Evolutionary conservation across 176 grass and related monocot genomes (phyloP), one percentile per base, ranked within the genome.

Genomic region (Eremochloa ophiuroides): DNA sequence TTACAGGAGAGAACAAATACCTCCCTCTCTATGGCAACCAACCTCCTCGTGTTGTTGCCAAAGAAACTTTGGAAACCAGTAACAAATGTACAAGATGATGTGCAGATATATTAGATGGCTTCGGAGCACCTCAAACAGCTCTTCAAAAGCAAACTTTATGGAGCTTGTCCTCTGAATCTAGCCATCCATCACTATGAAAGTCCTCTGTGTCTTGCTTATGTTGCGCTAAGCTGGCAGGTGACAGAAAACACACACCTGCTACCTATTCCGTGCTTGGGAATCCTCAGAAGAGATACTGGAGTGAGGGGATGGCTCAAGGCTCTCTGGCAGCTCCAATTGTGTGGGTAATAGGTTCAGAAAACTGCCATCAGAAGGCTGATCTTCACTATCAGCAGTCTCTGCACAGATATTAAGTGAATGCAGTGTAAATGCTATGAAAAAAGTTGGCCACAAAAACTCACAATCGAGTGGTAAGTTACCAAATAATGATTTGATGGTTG

Each of bases 401-500:
- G 75, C 22, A 44, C 62, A 85, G 53, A 77, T 78, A 34, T 80
- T 76, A 58, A 40, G 26, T 5, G 2, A 25, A 87, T 43, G 29
- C 25, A 72, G 66, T 61, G 26, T 79, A 69, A 77, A 70, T 76
- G 70, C 66, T 68, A 41, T 26, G 60, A 69, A 40, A n/a, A 78
- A 47, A 73, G 42, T 8, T 69, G 5, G 12, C 2, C 43, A 30
- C 37, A 60, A 61, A 22, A 78, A 74, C 59, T 63, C 17, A 74
- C 0, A 27, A 20, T 2, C 44, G n/a, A 26, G 29, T 26, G 53
- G 44, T 8, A 18, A 46, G 29, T 88, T 94, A 94, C 92, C 92
- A 66, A 94, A 94, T 51, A 94, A 86, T 56, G 92, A 88, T 86
- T 91, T 94, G 64, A 94, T 88, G 43, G 88, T 91, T 70, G 88